Base-by-base conservation (phyloP, 768 basidiomycete genomes). In the Chlorophyllum brunneum region DNA sequence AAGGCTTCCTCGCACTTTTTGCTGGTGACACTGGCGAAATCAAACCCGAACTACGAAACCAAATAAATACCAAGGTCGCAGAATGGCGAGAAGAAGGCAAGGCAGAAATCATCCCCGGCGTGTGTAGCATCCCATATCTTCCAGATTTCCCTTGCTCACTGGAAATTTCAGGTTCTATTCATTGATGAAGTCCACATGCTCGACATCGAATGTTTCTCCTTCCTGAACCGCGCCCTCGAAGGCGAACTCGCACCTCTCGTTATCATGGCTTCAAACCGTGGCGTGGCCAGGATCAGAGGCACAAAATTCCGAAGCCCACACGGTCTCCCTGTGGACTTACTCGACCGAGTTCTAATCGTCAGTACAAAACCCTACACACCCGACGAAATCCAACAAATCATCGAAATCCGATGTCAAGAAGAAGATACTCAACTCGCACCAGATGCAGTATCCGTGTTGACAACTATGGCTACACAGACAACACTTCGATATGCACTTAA, bases 161-260 rank as follows among this genome's bases (percentile, higher is more conserved):
- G n/a, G 47, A 36, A 33, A 39, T 43, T 7, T 58, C 60, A 95
- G 92, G 92, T 97, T n/a, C 76, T 97, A 10, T 98, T 98, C 75
- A 97, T 98, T 60, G 95, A 98, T 69, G 95, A 98, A 71, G 95
- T 98, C 10, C 95, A 98, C 76, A 99, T 99, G 95, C 85, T 99
- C 58, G 95, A 99, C 67, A 98, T 99, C 56, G 95, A 98, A 67
- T 98, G 95, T 65, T 98, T 98, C 76, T 97, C 95, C 5, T 99
- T 95, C 79, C 76, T 99, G 54, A 99, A 99, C 67, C 84, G 95
- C 29, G 95, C 95, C 2, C 76, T 99, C 42, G 95, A 99, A 66
- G 85, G 86, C 55, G 95, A 95, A 56, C 77, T 98, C 1, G 86
- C 95, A 1, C 95, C 95, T 1, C 74, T 98, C 48, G 95, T 99